Evolutionary conservation across 1,284 basidiomycete species (phyloP).

Genomic region (Fomitopsis pinicola): DNA sequence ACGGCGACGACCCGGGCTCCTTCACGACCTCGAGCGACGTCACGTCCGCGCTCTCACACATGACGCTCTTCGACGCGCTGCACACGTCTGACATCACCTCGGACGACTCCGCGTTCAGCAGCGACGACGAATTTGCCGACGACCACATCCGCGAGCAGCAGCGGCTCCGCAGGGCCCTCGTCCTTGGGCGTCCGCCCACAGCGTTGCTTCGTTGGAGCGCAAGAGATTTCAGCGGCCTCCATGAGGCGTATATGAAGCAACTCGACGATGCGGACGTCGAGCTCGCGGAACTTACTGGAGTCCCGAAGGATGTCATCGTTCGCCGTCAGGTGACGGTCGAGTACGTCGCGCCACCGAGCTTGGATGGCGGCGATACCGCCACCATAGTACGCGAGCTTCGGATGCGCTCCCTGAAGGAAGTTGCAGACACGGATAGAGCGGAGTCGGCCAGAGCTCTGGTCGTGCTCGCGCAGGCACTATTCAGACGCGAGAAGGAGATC

Average conservation of each 20-base stretch:
- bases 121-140: constrained; percentile 7
- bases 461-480: constrained; percentile 6
- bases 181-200: constrained; percentile 1
- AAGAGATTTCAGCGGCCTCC: neutral
- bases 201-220: neutral
- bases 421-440: neutral
- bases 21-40: neutral
- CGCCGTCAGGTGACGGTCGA: neutral
- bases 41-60: constrained; percentile 2
- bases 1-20: neutral
- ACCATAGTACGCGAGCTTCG: too few species aligned
- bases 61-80: neutral
- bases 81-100: constrained; percentile 4
- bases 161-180: constrained; percentile 1
- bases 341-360: neutral
- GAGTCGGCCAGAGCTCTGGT: constrained; percentile 1
- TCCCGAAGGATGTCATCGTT: neutral
- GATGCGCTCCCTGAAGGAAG: constrained; percentile 6
- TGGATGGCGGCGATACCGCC: constrained; percentile 1
- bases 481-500: constrained; percentile 4
- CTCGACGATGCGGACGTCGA: constrained; percentile 6
- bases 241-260: constrained; percentile 6
- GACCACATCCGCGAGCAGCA: constrained; percentile 1
- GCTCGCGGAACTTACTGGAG: constrained; percentile 6
- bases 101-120: constrained; percentile 9